A percentile compares a stretch with the other conserved stretches of the same genome.
Conservation (phyloP, 352 stramenopile species). For the Phytophthora rubi region DNA sequence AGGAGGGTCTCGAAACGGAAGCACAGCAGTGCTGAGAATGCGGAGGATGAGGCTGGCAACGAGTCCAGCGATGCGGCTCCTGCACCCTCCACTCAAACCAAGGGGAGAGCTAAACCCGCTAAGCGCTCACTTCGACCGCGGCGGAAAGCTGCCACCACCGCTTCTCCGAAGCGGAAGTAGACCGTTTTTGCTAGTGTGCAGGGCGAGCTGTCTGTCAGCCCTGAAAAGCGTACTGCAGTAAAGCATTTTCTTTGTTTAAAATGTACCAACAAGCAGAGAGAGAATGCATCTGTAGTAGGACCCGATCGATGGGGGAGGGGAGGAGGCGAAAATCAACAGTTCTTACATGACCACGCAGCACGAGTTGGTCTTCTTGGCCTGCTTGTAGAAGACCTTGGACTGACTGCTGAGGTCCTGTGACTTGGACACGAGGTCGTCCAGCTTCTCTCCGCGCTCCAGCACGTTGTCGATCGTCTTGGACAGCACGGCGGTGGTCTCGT, state of each 20-base stretch:
- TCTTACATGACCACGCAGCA: conserved; percentile 96
- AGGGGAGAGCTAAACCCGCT: conserved; percentile 23
- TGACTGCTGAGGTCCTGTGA: conserved; percentile 98
- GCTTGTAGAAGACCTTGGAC: conserved; percentile 99
- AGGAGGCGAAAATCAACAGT: conserved; percentile 19
- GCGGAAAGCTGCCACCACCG: conserved; percentile 46
- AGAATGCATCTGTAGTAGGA: conserved; percentile 33
- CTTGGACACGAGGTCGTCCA: conserved; percentile 99
- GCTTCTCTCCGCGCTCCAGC: conserved; percentile 97
- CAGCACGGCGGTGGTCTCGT: conserved; percentile 99
- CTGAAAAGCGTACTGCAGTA: conserved; percentile 35
- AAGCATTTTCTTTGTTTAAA: conserved; percentile 47
- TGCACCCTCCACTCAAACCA: conserved; percentile 24
- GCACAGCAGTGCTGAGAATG: conserved; percentile 37
- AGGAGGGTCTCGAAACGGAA: conserved; percentile 27
- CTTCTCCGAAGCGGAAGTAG: conserved; percentile 50
- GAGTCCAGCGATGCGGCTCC: conserved; percentile 61
- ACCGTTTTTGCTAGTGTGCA: conserved; percentile 30
- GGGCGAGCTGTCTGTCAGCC: not conserved
- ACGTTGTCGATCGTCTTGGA: conserved; percentile 99
- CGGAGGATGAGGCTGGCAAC: conserved; percentile 52
- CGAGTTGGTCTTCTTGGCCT: conserved; percentile 99
- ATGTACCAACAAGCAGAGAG: conserved; percentile 45
- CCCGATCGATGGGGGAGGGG: conserved; percentile 22
- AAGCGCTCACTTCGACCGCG: conserved; percentile 66